Percentiles rank a stretch among this genome's conserved stretches.
phyloP scores from a whole-genome alignment of 148 eudicot genomes.

The Mesembryanthemum crystallinum region DNA sequence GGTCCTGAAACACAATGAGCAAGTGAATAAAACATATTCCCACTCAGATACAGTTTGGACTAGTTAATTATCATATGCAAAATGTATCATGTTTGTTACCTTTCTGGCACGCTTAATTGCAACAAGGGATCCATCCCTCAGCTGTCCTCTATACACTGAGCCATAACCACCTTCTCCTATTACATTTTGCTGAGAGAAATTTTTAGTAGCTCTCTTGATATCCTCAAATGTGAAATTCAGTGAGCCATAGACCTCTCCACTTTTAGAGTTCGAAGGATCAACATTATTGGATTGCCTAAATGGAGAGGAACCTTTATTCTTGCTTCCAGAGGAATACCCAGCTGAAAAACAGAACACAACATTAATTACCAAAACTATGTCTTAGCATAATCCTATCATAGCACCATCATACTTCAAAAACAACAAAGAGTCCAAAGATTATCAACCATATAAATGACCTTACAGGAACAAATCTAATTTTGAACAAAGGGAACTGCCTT shows the following conservation, averaged over 20 bases:
- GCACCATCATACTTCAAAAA: not conserved
- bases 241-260: conserved; percentile 32
- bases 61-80: not conserved
- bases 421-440: not conserved
- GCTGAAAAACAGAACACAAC: conserved; percentile 21
- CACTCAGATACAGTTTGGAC: not conserved
- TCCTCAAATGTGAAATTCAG: conserved; percentile 47
- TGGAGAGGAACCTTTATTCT: conserved; percentile 24
- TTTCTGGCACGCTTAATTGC: conserved; percentile 69
- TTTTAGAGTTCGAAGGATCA: conserved; percentile 24
- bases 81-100: conserved; percentile 30
- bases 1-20: conserved; percentile 38
- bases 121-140: conserved; percentile 55
- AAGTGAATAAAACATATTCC: conserved; percentile 11
- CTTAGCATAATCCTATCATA: not conserved
- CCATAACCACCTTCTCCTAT: conserved; percentile 78
- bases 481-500: not conserved
- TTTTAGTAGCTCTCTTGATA: conserved; percentile 50
- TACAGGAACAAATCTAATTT: not conserved
- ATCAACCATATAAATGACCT: not conserved
- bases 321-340: conserved; percentile 46
- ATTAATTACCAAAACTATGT: not conserved
- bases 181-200: conserved; percentile 46
- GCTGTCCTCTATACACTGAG: conserved; percentile 58
- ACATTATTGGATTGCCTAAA: conserved; percentile 29